A percentile compares a stretch with the other conserved stretches of the same genome.
These are phyloP conservation scores for Scleroderma citrinum DNA, from an alignment of 768 basidiomycete genomes.

Conservation along the genomic window DNA sequence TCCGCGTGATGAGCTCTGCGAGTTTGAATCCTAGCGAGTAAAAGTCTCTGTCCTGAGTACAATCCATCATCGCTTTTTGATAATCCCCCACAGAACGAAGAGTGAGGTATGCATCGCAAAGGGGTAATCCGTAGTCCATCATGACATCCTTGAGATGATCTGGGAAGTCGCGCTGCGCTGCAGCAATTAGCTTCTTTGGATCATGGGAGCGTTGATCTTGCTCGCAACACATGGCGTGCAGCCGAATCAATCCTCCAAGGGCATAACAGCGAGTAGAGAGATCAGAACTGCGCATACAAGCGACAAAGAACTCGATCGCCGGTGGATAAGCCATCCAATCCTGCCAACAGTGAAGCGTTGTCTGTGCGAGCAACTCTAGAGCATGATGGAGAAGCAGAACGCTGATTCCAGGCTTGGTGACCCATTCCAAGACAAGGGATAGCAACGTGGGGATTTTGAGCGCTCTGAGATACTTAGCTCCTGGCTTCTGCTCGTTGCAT, in stretches of 20 bases:
- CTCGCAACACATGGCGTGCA: constrained; percentile 40
- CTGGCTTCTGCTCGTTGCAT: constrained; percentile 33
- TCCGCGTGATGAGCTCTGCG: constrained; percentile 44
- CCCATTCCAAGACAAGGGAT: constrained; percentile 35
- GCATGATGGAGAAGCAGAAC: constrained; percentile 47
- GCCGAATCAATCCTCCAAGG: constrained; percentile 47
- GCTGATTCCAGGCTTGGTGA: constrained; percentile 39
- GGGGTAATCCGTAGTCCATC: constrained; percentile 40
- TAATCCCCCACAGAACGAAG: constrained; percentile 37
- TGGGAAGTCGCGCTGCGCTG: constrained; percentile 40
- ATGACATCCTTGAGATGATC: constrained; percentile 40
- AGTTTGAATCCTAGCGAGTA: constrained; percentile 46
- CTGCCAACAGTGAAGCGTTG: constrained; percentile 39
- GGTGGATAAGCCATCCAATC: constrained; percentile 40
- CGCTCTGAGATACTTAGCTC: constrained; percentile 32
- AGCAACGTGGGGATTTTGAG: constrained; percentile 42
- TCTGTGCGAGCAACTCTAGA: constrained; percentile 38
- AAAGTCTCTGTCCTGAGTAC: constrained; percentile 42
- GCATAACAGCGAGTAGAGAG: constrained; percentile 46
- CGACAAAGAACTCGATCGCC: constrained; percentile 46
- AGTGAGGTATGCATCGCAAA: constrained; percentile 44
- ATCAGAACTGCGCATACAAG: constrained; percentile 50
- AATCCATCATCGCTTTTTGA: constrained; percentile 49
- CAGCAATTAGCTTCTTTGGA: constrained; percentile 40
- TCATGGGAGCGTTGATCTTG: constrained; percentile 43